Base-by-base conservation (phyloP, 2,329 filamentous ascomycete species). In the Aspergillus bombycis region DNA sequence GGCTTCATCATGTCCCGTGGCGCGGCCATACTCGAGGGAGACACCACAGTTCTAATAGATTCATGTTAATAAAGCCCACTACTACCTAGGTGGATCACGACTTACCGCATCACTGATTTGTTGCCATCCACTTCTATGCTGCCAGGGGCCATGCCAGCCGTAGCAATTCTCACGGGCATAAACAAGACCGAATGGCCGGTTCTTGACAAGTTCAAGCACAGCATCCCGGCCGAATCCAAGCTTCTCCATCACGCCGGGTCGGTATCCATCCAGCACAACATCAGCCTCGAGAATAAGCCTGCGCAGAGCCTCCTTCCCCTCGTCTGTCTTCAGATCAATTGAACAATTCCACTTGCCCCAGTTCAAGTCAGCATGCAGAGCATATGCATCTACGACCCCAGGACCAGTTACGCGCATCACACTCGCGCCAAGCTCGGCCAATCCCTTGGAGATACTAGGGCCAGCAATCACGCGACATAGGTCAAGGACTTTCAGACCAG, bases 141-240 rank as follows among this genome's bases (percentile, higher is more conserved):
- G 83, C 89, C 89, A 91, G 63, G 89, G 86, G 7, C 84, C 86
- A 34, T 83, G 78, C 38, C 85, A 87, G 0, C 90, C 90, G 68
- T 91, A 92, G 73, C 89, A 92, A 72, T 92, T 88, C 74, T 92
- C 89, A 38, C 86, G 84, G n/a, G 91, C 88, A 70, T 91, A 91
- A 11, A 92, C 83, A 38, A 89, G 85, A 1, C 89, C 89, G 70
- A 84, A 86, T 2, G 85, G 83, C 21, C 89, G 82, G 63, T 81
- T 77, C 62, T 82, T 78, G 0, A 86, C 86, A 38, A 89, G 72
- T 4, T 83, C 78, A 0, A 84, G 78, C 28, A 91, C 81, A 30
- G 80, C 80, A 23, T 82, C 74, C 0, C 86, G 82, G 1, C 87
- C 84, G 68, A 91, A 91, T 1, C 89, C 90, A 5, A 91, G 81